Percentiles rank a stretch among this genome's conserved stretches.
phyloP scores from a whole-genome alignment of 306 rosid genomes.

The Fragaria iinumae region DNA sequence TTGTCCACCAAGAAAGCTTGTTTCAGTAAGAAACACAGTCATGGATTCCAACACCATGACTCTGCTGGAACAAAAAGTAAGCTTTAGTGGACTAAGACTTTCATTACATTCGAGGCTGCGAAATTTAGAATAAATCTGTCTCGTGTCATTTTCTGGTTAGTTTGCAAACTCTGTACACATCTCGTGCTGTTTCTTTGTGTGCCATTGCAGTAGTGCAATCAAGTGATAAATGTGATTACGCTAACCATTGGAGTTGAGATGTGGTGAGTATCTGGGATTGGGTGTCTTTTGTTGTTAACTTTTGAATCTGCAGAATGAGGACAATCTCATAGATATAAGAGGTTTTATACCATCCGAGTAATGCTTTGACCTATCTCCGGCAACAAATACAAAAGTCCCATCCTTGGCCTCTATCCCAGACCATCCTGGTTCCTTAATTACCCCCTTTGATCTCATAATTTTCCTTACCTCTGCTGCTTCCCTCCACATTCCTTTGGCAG shows the following conservation, averaged over 20 bases:
- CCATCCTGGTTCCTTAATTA: constrained; percentile 86
- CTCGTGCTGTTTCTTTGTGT: neutral
- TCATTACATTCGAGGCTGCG: neutral
- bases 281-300: too few species aligned
- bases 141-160: neutral
- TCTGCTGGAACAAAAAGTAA: too few species aligned
- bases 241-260: too few species aligned
- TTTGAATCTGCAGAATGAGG: too few species aligned
- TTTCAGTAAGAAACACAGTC: constrained; percentile 1
- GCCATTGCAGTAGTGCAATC: constrained; percentile 60
- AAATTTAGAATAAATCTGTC: neutral
- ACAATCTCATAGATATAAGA: too few species aligned
- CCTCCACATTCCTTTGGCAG: constrained; percentile 66
- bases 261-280: too few species aligned
- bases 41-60: constrained; percentile 29
- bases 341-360: too few species aligned
- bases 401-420: constrained; percentile 66
- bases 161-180: neutral
- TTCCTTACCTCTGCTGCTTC: constrained; percentile 65
- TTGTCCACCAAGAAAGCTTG: constrained; percentile 16
- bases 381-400: constrained; percentile 50
- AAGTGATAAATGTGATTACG: constrained; percentile 27
- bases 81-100: neutral
- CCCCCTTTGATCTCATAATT: constrained; percentile 71
- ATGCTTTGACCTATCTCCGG: constrained; percentile 33